Evolutionary conservation across 2,329 filamentous ascomycete species (phyloP), one percentile per base, ranked within the genome.

Genomic region (Aspergillus pseudoterreus): DNA sequence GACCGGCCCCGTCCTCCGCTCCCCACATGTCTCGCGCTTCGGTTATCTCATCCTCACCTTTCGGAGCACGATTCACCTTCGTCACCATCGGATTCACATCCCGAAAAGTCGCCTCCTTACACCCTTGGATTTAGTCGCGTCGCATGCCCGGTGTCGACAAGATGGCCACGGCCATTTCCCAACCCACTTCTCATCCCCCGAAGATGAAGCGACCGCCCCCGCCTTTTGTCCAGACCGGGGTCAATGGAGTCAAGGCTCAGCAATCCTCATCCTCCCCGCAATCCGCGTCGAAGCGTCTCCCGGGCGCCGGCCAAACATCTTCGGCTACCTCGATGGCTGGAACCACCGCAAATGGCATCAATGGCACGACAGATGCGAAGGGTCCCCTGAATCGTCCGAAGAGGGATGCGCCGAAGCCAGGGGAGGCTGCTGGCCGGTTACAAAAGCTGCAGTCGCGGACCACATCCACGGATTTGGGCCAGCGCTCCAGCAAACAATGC

Each of bases 151-250:
- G 52, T 50, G 47, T 58, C 52, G 57, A 56, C 60, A 66, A 49
- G 45, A 75, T 75, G 74, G 72, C 73, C 48, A 76, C 73, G 45
- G 71, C 71, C 47, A 66, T 76, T 44, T 73, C 73, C 39, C 74
- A 74, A 61, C 69, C 69, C 45, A 64, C 69, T 51, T 68, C 74
- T 45, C 69, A 75, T 59, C 67, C 75, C 53, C 65, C 69, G 59
- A 90, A 90, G 72, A 79, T 82, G 57, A 90, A 90, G 73, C 84
- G 86, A 33, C 84, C 84, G 54, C 35, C 81, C 47, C 83, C 84
- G 35, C 79, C 85, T 43, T 80, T 83, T 42, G 82, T 87, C 51
- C 85, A 87, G 67, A 81, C 83, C 45, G 71, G 72, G 52, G 61
- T 71, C 54, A 88, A 87, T 70, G 83, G 84, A 32, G 72, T 75